phyloP scores from a whole-genome alignment of 768 basidiomycete genomes.

The Suillus discolor region DNA sequence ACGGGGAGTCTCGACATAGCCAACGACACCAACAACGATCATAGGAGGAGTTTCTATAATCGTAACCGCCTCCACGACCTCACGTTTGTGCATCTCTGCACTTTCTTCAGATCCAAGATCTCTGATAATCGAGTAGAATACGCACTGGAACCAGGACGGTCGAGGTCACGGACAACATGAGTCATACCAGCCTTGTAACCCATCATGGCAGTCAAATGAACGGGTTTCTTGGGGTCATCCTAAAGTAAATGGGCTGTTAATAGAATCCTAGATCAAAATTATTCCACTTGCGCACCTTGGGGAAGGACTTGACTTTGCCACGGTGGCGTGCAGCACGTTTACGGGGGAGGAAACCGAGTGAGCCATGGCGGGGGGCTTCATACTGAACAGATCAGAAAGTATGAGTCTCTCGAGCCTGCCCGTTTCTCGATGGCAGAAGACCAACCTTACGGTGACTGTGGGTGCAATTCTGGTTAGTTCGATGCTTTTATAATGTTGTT shows the following conservation, averaged over 20 bases:
- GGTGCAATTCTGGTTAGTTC: constrained; percentile 23
- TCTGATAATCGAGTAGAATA: constrained; percentile 24
- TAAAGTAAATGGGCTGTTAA: constrained; percentile 33
- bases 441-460: constrained; percentile 85
- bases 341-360: constrained; percentile 94
- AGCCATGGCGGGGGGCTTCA: constrained; percentile 98
- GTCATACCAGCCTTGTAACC: constrained; percentile 99
- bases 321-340: constrained; percentile 97
- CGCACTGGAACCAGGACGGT: constrained; percentile 98
- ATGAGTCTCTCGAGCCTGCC: constrained; percentile 20
- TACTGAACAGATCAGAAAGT: constrained; percentile 55
- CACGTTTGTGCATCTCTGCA: constrained; percentile 99
- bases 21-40: constrained; percentile 96
- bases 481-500: neutral
- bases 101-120: neutral
- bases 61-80: constrained; percentile 97
- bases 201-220: constrained; percentile 97
- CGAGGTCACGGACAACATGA: constrained; percentile 98
- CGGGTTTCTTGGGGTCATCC: constrained; percentile 99
- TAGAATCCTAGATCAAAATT: constrained; percentile 1
- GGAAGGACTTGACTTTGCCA: constrained; percentile 99
- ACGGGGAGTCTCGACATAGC: constrained; percentile 99
- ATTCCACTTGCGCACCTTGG: constrained; percentile 66
- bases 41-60: constrained; percentile 96
- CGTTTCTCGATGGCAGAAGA: constrained; percentile 24